Conservation (phyloP, 345 rosid genomes). For the Rhodamnia argentea region DNA sequence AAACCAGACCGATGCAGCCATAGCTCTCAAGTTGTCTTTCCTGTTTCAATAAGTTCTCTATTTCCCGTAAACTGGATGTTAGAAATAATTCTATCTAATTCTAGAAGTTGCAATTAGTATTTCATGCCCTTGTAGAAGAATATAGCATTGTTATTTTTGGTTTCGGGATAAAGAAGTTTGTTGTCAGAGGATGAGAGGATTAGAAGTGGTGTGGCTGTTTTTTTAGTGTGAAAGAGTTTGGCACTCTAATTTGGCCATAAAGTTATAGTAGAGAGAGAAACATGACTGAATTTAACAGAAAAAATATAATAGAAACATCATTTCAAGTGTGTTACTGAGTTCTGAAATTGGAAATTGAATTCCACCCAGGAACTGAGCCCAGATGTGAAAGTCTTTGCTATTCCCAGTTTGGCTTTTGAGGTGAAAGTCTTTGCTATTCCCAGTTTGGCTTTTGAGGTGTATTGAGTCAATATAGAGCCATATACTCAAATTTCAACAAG, state of each 20-base stretch:
- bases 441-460: neutral
- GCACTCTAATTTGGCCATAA: neutral
- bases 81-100: neutral
- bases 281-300: neutral
- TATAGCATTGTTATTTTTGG: neutral
- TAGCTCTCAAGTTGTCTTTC: neutral
- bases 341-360: neutral
- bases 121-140: neutral
- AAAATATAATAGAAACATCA: neutral
- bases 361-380: neutral
- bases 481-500: neutral
- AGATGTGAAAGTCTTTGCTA: neutral
- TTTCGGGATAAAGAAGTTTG: neutral
- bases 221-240: neutral
- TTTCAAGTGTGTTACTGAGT: neutral
- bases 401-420: neutral
- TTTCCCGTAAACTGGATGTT: neutral
- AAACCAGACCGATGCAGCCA: neutral
- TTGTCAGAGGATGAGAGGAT: neutral
- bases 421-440: neutral
- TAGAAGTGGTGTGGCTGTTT: neutral
- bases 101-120: neutral
- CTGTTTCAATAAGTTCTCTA: neutral
- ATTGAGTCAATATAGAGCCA: neutral
- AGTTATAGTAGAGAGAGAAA: neutral